phyloP scores from a whole-genome alignment of 345 rosid species.

The Pistacia atlantica region DNA sequence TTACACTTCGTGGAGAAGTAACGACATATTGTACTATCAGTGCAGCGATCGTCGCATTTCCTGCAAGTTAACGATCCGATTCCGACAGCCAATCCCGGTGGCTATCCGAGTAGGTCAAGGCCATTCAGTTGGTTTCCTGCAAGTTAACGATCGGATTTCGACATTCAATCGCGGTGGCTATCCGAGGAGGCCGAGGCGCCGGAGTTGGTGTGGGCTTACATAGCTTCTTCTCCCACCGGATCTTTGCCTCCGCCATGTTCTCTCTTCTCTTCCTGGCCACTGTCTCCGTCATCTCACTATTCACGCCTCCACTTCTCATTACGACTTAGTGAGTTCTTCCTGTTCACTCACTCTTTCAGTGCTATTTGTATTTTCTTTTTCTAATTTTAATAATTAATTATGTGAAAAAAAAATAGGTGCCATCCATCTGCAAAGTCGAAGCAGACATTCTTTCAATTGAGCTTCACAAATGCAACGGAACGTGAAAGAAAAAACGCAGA shows the following conservation, averaged over 20 bases:
- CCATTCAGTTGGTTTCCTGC: constrained; percentile 34
- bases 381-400: neutral
- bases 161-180: constrained; percentile 68
- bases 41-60: neutral
- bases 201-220: constrained; percentile 52
- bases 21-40: too few species aligned
- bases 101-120: constrained; percentile 61
- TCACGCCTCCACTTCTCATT: constrained; percentile 43
- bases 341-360: neutral
- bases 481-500: too few species aligned
- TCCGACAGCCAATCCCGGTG: constrained; percentile 56
- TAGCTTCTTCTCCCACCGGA: constrained; percentile 71
- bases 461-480: too few species aligned
- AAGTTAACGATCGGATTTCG: neutral
- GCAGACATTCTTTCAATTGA: too few species aligned
- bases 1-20: too few species aligned
- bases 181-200: constrained; percentile 56
- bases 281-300: constrained; percentile 71
- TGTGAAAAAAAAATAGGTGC: too few species aligned
- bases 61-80: neutral
- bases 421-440: too few species aligned
- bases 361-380: neutral
- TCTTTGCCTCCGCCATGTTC: constrained; percentile 86
- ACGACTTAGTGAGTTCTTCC: constrained; percentile 47
- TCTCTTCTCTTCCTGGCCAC: constrained; percentile 78